Evolutionary conservation across 257 asterid species (phyloP), one percentile per base, ranked within the genome.

Genomic region (Nicotiana sylvestris): DNA sequence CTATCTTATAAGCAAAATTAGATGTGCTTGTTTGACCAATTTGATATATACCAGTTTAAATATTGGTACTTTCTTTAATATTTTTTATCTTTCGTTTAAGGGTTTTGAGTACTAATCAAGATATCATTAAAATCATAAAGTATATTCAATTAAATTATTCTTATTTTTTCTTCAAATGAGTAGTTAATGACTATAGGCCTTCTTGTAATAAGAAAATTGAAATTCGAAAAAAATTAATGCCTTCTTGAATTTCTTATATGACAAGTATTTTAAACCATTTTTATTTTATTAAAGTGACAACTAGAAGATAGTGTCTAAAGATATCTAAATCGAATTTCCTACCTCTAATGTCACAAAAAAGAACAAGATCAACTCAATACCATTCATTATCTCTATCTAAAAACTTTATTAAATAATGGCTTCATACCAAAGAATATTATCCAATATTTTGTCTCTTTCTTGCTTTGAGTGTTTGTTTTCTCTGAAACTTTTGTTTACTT

Each of bases 341-440:
- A 43, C 51, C 60, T 55, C 60, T 15, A 55, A 16, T 13, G 18
- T 55, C 21, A 2, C 12, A 69, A 69, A 39, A 35, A 6, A 65
- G 21, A 68, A 37, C 10, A 69, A 69, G 57, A 39, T 70, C 25
- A 46, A 49, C 25, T 74, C 77, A 32, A 60, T 77, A 1, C 18
- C 81, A 29, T n/a, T 10, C 12, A 60, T 16, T 74, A 21, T 84
- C 32, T 80, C 27, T 68, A 57, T 67, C 62, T 39, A 58, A 15
- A 61, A 21, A 27, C 53, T 9, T 12, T 72, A 15, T 46, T 72
- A 6, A 69, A 33, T 16, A 62, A 35, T 53, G 65, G 86, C 25
- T 72, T 80, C 61, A 51, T 84, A 77, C 82, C 84, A 25, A 70
- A 80, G 81, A 60, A 80, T 84, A 79, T 65, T 72, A 29, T 62